These are phyloP conservation scores for Annulohypoxylon bovei DNA, from an alignment of 495 filamentous ascomycete genomes.

Conservation along the genomic window DNA sequence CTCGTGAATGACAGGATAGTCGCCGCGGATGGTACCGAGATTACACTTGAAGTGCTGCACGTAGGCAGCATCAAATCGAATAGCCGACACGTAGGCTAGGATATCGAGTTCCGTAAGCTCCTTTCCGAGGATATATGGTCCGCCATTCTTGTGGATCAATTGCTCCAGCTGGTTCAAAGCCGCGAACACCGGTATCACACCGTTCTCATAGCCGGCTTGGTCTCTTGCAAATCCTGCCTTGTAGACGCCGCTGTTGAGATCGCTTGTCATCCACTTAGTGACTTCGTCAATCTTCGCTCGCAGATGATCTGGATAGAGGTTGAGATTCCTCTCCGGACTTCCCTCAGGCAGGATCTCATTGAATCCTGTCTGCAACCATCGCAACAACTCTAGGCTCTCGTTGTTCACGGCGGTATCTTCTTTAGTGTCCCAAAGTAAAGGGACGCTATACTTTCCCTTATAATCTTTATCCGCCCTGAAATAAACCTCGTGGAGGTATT, in stretches of 20 bases:
- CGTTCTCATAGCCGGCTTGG: constrained; percentile 71
- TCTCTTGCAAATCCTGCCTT: constrained; percentile 73
- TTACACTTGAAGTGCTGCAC: constrained; percentile 76
- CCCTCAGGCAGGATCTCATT: constrained; percentile 72
- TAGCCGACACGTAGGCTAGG: constrained; percentile 66
- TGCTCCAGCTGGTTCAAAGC: constrained; percentile 70
- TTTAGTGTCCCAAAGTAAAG: constrained; percentile 80
- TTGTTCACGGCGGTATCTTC: constrained; percentile 80
- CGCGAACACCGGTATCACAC: constrained; percentile 68
- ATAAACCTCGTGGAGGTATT: constrained; percentile 75
- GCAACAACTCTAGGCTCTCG: constrained; percentile 84
- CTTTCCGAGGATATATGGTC: constrained; percentile 72
- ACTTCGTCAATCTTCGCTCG: constrained; percentile 67
- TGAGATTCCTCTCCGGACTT: constrained; percentile 53
- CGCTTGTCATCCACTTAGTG: constrained; percentile 72
- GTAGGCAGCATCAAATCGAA: constrained; percentile 76
- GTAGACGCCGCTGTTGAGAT: constrained; percentile 77
- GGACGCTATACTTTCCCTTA: constrained; percentile 80
- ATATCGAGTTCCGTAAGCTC: constrained; percentile 75
- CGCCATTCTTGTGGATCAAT: constrained; percentile 62
- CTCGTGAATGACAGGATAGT: constrained; percentile 73
- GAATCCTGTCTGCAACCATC: constrained; percentile 74
- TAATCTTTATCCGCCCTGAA: constrained; percentile 74
- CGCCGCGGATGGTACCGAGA: constrained; percentile 72
- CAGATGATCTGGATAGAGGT: constrained; percentile 65